Percentiles rank a stretch among this genome's conserved stretches.
Conservation (phyloP, 257 asterid species). For the Nicotiana attenuata region DNA sequence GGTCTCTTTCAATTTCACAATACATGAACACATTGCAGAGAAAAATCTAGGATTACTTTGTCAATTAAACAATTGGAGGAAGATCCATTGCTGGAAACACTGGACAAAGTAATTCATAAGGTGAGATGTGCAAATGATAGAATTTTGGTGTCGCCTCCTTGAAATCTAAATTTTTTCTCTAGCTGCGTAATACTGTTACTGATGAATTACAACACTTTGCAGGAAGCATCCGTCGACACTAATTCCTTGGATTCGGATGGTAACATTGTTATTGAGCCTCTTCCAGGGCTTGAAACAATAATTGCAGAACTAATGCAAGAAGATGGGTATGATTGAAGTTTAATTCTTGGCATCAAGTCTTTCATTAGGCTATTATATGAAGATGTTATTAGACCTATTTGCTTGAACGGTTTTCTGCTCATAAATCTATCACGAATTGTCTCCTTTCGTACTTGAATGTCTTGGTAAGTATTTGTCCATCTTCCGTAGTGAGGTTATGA, state of each 20-base stretch:
- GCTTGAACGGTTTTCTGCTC: no score
- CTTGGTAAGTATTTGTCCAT: background rate
- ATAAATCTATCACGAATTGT: no score
- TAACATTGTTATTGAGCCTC: conserved; percentile 63
- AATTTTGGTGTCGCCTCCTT: background rate
- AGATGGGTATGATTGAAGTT: conserved; percentile 62
- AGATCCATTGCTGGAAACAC: conserved; percentile 87
- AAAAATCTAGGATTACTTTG: conserved; percentile 63
- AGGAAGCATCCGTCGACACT: conserved; percentile 43
- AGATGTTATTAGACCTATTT: background rate
- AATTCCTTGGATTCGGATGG: conserved; percentile 23
- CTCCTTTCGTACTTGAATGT: background rate
- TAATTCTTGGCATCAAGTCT: background rate
- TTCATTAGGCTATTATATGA: background rate
- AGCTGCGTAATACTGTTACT: conserved; percentile 1
- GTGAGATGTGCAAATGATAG: conserved; percentile 22
- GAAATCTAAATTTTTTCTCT: background rate
- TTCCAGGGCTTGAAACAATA: conserved; percentile 78
- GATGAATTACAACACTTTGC: conserved; percentile 14
- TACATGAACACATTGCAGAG: conserved; percentile 7
- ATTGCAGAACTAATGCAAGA: conserved; percentile 75
- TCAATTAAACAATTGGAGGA: conserved; percentile 91
- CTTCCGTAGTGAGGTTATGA: background rate
- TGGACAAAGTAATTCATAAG: conserved; percentile 95
- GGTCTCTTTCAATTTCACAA: background rate